phyloP scores from a whole-genome alignment of 2,329 filamentous ascomycete genomes.

The Coniochaeta prunicola region DNA sequence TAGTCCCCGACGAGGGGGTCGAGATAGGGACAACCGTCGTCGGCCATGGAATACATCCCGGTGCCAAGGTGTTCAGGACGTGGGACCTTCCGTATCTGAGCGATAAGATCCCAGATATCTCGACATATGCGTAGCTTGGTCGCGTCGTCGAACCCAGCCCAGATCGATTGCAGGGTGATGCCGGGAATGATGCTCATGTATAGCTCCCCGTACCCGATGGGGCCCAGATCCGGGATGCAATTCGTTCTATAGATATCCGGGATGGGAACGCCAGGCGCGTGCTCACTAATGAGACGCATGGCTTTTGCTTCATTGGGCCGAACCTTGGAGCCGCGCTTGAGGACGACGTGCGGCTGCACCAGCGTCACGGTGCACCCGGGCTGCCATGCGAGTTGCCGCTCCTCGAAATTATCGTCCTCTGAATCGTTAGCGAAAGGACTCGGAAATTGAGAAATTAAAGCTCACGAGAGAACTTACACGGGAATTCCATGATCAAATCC shows the following conservation, averaged over 20 bases:
- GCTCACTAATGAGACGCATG: background rate
- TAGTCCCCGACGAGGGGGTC: background rate
- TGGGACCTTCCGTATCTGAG: background rate
- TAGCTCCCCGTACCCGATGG: background rate
- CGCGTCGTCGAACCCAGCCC: constrained; percentile 10
- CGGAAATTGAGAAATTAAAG: too few relatives aligned
- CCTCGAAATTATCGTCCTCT: too few relatives aligned
- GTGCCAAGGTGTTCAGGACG: background rate
- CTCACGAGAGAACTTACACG: too few relatives aligned
- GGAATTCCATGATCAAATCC: too few relatives aligned
- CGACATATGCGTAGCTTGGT: constrained; percentile 8
- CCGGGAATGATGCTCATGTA: constrained; percentile 30
- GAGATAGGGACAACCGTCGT: background rate
- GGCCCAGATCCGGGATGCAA: background rate
- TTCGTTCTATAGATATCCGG: background rate
- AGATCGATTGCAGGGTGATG: constrained; percentile 28
- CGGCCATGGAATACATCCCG: background rate
- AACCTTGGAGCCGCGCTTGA: too few relatives aligned
- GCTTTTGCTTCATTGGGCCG: background rate
- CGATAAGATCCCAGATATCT: background rate
- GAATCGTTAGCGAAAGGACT: too few relatives aligned
- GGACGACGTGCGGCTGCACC: too few relatives aligned
- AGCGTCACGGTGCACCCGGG: too few relatives aligned
- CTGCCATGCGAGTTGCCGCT: too few relatives aligned
- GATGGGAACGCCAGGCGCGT: background rate